Base-by-base conservation (phyloP, 2,329 filamentous ascomycete species). In the Alternaria conjuncta region DNA sequence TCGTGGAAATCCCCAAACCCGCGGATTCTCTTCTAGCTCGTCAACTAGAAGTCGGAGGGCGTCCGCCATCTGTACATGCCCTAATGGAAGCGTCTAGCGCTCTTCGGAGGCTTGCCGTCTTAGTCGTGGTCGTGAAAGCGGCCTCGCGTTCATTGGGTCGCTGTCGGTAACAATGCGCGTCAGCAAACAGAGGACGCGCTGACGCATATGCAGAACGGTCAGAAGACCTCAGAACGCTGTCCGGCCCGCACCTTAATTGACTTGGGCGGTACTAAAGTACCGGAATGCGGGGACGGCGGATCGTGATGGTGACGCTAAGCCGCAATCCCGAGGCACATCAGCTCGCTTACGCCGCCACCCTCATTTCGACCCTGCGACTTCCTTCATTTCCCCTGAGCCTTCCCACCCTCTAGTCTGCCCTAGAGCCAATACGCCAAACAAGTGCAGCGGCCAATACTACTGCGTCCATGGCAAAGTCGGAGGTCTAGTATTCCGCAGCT, bases 161-260 rank as follows among this genome's bases (percentile, higher is more conserved):
- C 44, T 50, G 63, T 65, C 63, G 63, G 63, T 20, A 60, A 4
- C 2, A 13, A 63, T 25, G 13, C 30, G 21, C 23, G 49, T 43
- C 43, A 50, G 23, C 28, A 30, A 53, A 18, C n/a, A 25, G 41
- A 51, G 41, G 49, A 18, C 32, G 20, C 13, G 12, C 23, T 26
- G 18, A 47, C 20, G 43, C n/a, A 20, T 11, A 10, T 55, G 25
- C 43, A 45, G 23, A 20, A 32, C 36, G 47, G 63, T 63, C 63
- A 65, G 50, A 54, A 60, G 63, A 60, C 43, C 56, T 25, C n/a
- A 63, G 25, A 65, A 57, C 43, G 51, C 51, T 51, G 25, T 20
- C 57, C 60, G 60, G 63, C 36, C 60, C 63, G 63, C 63, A 59
- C 56, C 63, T 57, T 65, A 55, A 57, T 60, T 55, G 60, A 50